Conservation (phyloP, 2,329 filamentous ascomycete genomes). For the Colletotrichum tropicale region DNA sequence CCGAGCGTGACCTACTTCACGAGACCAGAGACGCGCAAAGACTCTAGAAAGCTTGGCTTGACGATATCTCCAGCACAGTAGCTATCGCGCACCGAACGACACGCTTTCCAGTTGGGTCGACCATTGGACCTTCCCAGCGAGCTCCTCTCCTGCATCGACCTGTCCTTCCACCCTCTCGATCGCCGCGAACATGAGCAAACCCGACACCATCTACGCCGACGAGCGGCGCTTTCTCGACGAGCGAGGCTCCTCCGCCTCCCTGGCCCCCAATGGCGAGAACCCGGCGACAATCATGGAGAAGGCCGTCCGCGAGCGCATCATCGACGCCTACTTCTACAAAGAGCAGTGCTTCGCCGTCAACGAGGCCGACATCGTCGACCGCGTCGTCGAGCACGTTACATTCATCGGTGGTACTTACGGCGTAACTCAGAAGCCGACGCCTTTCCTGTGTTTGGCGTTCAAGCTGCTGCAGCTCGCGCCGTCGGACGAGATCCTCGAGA, state of each 20-base stretch:
- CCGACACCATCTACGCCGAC: conserved; percentile 74
- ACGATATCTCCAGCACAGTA: neutral
- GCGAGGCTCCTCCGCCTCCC: conserved; percentile 76
- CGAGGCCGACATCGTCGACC: conserved; percentile 81
- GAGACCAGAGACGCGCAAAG: neutral
- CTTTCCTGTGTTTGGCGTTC: conserved; percentile 93
- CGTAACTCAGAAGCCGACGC: conserved; percentile 81
- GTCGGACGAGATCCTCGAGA: conserved; percentile 75
- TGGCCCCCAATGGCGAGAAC: conserved; percentile 87
- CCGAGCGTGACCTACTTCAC: conserved; percentile 1
- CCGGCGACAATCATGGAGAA: conserved; percentile 97
- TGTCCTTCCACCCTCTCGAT: conserved; percentile 2
- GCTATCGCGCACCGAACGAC: neutral
- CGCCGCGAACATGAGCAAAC: conserved; percentile 37
- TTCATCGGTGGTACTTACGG: conserved; percentile 92
- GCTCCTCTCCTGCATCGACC: neutral
- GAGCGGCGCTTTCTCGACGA: conserved; percentile 86
- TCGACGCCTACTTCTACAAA: conserved; percentile 97
- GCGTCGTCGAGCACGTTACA: conserved; percentile 80
- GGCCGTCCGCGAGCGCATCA: conserved; percentile 91
- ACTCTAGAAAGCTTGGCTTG: neutral
- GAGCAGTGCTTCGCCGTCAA: conserved; percentile 98
- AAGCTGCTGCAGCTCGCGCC: conserved; percentile 92
- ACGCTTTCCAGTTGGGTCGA: neutral
- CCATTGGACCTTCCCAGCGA: neutral